A percentile compares a stretch with the other conserved stretches of the same genome.
These are phyloP conservation scores for Cladosporium velox DNA, from an alignment of 2,329 filamentous ascomycete species.

Conservation along the genomic window DNA sequence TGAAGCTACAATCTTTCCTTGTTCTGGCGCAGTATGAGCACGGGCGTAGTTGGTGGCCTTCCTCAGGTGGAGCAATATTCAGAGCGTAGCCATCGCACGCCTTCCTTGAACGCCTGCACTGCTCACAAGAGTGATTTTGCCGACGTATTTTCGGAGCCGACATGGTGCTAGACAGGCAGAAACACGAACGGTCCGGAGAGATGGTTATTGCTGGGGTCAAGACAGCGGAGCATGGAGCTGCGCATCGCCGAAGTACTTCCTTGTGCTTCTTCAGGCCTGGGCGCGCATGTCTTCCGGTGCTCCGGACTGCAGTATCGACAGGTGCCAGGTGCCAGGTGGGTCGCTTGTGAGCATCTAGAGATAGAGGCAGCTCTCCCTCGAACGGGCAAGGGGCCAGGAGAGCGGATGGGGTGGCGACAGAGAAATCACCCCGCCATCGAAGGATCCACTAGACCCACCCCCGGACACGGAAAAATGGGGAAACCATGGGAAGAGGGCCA, in stretches of 20 bases:
- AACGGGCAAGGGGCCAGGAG: background rate
- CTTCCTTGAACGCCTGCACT: constrained; percentile 13
- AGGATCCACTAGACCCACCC: background rate
- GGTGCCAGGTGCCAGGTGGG: background rate
- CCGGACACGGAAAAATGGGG: background rate
- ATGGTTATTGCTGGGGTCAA: background rate
- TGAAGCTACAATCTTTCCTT: constrained; percentile 1
- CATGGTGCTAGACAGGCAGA: background rate
- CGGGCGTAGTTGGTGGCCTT: background rate
- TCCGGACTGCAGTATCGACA: background rate
- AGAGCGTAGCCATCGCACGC: constrained; percentile 16
- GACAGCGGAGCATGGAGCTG: background rate
- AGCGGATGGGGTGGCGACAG: background rate
- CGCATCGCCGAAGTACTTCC: background rate
- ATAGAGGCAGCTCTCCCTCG: background rate
- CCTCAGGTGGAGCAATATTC: background rate
- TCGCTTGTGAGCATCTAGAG: background rate
- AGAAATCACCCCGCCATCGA: background rate
- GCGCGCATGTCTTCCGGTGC: background rate
- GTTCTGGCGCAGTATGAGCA: constrained; percentile 16
- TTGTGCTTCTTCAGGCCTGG: background rate
- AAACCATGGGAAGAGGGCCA: background rate
- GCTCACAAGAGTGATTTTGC: constrained; percentile 15
- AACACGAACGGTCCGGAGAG: background rate
- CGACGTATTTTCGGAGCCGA: constrained; percentile 5